phyloP scores from a whole-genome alignment of 805 yeast species.

The Candida palmyrensis region DNA sequence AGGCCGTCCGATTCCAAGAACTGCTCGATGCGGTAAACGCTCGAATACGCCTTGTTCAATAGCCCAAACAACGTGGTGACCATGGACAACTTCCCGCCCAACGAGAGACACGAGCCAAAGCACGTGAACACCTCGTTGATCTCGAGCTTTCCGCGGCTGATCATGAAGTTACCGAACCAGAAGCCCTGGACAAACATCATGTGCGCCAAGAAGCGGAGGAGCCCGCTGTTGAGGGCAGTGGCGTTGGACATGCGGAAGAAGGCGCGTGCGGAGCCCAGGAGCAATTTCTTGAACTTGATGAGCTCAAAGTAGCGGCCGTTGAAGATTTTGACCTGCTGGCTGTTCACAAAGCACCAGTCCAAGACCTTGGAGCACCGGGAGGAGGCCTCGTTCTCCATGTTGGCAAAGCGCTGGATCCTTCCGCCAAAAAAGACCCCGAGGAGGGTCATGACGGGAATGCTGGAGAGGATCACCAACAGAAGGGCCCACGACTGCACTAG shows the following conservation, averaged over 20 bases:
- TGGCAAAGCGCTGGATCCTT: slow-evolving; percentile 44
- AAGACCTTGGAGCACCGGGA: slow-evolving; percentile 54
- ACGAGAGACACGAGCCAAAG: slow-evolving; percentile 71
- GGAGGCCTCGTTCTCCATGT: slow-evolving; percentile 52
- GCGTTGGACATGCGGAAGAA: slow-evolving; percentile 43
- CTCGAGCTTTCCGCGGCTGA: slow-evolving; percentile 42
- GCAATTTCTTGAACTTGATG: slow-evolving; percentile 33
- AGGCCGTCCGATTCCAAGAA: slow-evolving; percentile 23
- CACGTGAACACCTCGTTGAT: slow-evolving; percentile 74
- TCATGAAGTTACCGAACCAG: slow-evolving; percentile 80
- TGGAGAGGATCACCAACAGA: slow-evolving; percentile 70
- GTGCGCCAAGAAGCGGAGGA: slow-evolving; percentile 52
- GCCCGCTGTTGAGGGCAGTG: slow-evolving; percentile 51
- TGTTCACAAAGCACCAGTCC: slow-evolving; percentile 65
- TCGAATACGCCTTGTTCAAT: slow-evolving; percentile 69
- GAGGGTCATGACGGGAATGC: slow-evolving; percentile 61
- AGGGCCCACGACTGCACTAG: slow-evolving; percentile 81
- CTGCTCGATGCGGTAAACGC: slow-evolving; percentile 45
- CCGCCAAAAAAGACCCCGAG: slow-evolving; percentile 48
- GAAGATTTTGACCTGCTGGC: slow-evolving; percentile 56
- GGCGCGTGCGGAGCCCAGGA: slow-evolving; percentile 28
- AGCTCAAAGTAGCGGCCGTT: slow-evolving; percentile 53
- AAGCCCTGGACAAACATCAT: slow-evolving; percentile 87
- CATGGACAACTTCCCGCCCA: slow-evolving; percentile 57
- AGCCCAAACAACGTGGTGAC: slow-evolving; percentile 53